Conservation (phyloP, 495 filamentous ascomycete genomes). For the Apiosordaria backusii region DNA sequence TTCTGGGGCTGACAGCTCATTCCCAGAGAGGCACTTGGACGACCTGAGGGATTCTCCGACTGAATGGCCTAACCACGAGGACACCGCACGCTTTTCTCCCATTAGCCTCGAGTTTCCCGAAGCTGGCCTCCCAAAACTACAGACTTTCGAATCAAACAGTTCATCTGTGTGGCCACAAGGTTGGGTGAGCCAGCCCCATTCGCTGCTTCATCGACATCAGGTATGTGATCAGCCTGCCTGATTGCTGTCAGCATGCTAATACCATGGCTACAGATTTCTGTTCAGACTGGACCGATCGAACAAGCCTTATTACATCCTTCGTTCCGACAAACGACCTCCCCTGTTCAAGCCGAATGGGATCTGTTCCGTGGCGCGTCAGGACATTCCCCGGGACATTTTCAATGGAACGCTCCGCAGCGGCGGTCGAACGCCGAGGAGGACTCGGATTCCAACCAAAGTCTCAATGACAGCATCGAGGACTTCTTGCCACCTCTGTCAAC, state of each 20-base stretch:
- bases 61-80: slow-evolving; percentile 18
- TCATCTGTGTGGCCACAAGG: neutral
- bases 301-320: slow-evolving; percentile 4
- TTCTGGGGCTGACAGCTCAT: slow-evolving; percentile 22
- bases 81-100: slow-evolving; percentile 4
- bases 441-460: slow-evolving; percentile 24
- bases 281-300: slow-evolving; percentile 2
- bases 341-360: slow-evolving; percentile 21
- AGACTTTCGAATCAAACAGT: slow-evolving; percentile 4
- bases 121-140: slow-evolving; percentile 1
- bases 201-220: slow-evolving; percentile 3
- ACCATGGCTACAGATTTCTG: neutral
- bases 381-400: slow-evolving; percentile 5
- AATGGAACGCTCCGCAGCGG: slow-evolving; percentile 13
- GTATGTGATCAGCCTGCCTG: slow-evolving; percentile 1
- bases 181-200: slow-evolving; percentile 8
- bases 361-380: slow-evolving; percentile 8
- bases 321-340: slow-evolving; percentile 2
- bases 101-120: slow-evolving; percentile 9
- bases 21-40: slow-evolving; percentile 26
- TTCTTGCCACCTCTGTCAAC: slow-evolving; percentile 9
- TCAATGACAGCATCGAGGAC: slow-evolving; percentile 23
- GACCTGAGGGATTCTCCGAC: neutral
- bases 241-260: neutral
- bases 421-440: slow-evolving; percentile 25